Evolutionary conservation across 768 basidiomycete species (phyloP), one percentile per base, ranked within the genome.

Genomic region (Leccinum variicolor): DNA sequence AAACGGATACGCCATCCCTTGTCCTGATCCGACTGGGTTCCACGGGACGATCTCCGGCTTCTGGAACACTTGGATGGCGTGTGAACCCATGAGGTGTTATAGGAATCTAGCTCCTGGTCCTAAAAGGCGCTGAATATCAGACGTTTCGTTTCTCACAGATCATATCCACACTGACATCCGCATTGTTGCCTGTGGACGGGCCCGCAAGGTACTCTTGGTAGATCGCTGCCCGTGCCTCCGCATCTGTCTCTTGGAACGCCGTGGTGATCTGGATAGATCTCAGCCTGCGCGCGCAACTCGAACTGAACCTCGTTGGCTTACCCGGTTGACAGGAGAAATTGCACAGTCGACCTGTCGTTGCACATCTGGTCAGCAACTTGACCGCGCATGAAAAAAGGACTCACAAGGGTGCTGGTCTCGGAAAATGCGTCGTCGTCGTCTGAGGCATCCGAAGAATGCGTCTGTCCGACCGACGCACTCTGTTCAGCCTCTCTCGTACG

Each of bases 61-160:
- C 26, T 53, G 7, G 15, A 1, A 33, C 15, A 26, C 7, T 14
- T 55, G 34, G 53, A 41, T 11, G 56, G 25, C 17, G 43, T 48
- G 19, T 52, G 55, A 21, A 52, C 68, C 77, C 78, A 80, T 11
- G 79, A 76, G 52, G 68, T 69, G 55, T 79, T 71, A 52, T 80
- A 75, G 5, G 64, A 64, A n/a, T 71, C 72, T 9, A 78, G 66
- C 66, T 72, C 72, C 41, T 71, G 48, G 33, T 55, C 55, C 55
- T 53, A 47, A 10, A 6, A 26, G 25, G 1, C 15, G 13, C 19
- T 56, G 23, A 59, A 10, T 19, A 21, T 29, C 3, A 3, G 39
- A 11, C 2, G 11, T 6, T 26, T 28, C 19, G 6, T 45, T 14
- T 19, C 39, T 11, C 1, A 29, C 4, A 15, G 10, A 36, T 19